Evolutionary conservation across 441 rosid species (phyloP).

Genomic region (Erodium chrysanthum): DNA sequence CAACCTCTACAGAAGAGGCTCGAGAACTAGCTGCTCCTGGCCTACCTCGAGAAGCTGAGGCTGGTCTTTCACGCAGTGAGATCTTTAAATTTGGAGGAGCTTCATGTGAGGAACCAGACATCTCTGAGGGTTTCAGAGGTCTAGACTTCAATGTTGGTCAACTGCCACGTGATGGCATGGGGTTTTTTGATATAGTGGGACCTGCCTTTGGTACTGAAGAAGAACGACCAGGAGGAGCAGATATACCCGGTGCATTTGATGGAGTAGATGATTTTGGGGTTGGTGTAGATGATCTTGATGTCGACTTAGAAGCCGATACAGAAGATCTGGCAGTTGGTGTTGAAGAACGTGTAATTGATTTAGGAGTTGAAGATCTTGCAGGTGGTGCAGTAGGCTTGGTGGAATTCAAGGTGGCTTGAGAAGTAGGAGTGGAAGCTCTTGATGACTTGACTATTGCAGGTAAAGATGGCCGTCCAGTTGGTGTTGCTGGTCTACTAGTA

Average conservation of each 20-base stretch:
- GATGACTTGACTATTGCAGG: conserved; percentile 34
- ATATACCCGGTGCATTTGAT: conserved; percentile 24
- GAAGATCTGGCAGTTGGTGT: conserved; percentile 31
- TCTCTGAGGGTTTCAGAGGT: conserved; percentile 38
- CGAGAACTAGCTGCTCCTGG: conserved; percentile 30
- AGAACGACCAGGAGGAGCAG: conserved; percentile 35
- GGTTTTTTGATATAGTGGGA: conserved; percentile 28
- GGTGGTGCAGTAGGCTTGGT: conserved; percentile 31
- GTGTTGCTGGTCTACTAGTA: conserved; percentile 38
- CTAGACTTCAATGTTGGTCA: conserved; percentile 41
- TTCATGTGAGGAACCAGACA: conserved; percentile 15
- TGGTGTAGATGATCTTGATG: conserved; percentile 37
- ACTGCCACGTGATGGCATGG: conserved; percentile 33
- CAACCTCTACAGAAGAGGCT: conserved; percentile 34
- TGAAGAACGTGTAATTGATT: conserved; percentile 17
- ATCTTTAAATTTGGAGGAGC: conserved; percentile 45
- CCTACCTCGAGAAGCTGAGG: conserved; percentile 53
- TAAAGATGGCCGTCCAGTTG: conserved; percentile 38
- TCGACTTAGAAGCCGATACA: conserved; percentile 26
- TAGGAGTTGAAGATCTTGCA: conserved; percentile 42
- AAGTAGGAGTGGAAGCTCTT: conserved; percentile 52
- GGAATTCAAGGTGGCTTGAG: conserved; percentile 37
- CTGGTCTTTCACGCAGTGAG: conserved; percentile 44
- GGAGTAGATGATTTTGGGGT: conserved; percentile 25
- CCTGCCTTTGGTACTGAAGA: conserved; percentile 44